Conservation (phyloP, 495 filamentous ascomycete species). For the Lophium mytilinum region DNA sequence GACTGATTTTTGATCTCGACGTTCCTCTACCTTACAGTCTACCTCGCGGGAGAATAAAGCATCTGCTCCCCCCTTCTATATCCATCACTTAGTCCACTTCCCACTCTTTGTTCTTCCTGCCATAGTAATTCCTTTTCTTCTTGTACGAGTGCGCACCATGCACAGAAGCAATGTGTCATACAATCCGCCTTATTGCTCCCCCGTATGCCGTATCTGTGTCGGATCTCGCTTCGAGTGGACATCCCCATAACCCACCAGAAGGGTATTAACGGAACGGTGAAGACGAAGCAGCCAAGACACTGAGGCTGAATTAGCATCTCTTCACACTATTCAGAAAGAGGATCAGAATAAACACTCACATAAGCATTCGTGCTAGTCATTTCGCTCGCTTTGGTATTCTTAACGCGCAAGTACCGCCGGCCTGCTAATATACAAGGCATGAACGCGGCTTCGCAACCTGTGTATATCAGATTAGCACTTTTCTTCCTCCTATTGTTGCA, state of each 20-base stretch:
- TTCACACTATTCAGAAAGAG: neutral
- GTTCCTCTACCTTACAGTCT: too few species aligned
- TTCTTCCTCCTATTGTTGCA: neutral
- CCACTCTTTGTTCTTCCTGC: neutral
- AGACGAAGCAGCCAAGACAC: neutral
- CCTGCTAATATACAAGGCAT: neutral
- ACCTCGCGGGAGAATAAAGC: too few species aligned
- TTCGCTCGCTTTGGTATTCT: neutral
- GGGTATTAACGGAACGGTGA: neutral
- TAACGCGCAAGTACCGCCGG: neutral
- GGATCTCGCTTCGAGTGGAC: neutral
- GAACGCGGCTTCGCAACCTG: neutral
- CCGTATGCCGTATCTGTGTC: neutral
- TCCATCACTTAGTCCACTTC: too few species aligned
- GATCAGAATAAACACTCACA: neutral
- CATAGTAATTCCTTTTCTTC: neutral
- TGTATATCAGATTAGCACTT: neutral
- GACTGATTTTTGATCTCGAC: too few species aligned
- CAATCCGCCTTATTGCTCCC: neutral
- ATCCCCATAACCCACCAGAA: neutral
- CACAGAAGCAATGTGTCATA: neutral
- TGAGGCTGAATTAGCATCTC: neutral
- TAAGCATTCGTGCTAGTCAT: neutral
- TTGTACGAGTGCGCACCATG: neutral
- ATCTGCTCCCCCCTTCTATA: too few species aligned